Evolutionary conservation across 306 rosid genomes (phyloP), one percentile per base, ranked within the genome.

Genomic region (Echinosophora koreensis): DNA sequence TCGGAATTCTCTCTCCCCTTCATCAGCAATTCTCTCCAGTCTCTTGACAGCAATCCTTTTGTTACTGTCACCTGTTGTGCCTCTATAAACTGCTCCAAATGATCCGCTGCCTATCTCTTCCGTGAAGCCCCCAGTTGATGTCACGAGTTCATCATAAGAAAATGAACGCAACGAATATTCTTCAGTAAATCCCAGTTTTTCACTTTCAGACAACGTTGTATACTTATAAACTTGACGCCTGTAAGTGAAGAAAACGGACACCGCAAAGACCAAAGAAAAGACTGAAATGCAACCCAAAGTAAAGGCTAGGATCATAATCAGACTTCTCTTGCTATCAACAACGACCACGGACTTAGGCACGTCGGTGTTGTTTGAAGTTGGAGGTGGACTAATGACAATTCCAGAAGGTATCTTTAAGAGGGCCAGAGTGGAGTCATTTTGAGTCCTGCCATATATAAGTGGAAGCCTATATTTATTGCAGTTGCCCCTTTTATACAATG

Each of bases 51-150:
- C 86, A 38, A 85, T 14, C 2, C 30, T 71, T 84, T 32, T 66
- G 42, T 32, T 80, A 66, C 27, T 59, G 2, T 62, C 74, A 7
- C 71, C 46, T 0, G 64, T 58, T 69, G 13, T 50, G 3, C 86
- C 88, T 58, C 9, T 50, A 39, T 81, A 82, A 11, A 85, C 86
- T 2, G 38, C 66, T 39, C 86, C 88, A 51, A 30, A 82, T 5
- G 86, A 63, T 41, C 84, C 88, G 56, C 74, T 82, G 0, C 86
- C 84, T 10, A 85, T 17, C 76, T 73, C 82, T 28, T 85, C 86
- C 2, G 67, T 32, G 67, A 85, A 85, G 11, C 55, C 18, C 15
- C 37, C 17, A 1, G 86, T 85, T 38, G 69, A 63, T 66, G 17
- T 46, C 22, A 1, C 46, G 32, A 85, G 83, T 69, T 85, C 86